Percentiles rank a stretch among this genome's conserved stretches.
These are phyloP conservation scores for Suillus hirtellus DNA, from an alignment of 768 basidiomycete species.

Conservation along the genomic window DNA sequence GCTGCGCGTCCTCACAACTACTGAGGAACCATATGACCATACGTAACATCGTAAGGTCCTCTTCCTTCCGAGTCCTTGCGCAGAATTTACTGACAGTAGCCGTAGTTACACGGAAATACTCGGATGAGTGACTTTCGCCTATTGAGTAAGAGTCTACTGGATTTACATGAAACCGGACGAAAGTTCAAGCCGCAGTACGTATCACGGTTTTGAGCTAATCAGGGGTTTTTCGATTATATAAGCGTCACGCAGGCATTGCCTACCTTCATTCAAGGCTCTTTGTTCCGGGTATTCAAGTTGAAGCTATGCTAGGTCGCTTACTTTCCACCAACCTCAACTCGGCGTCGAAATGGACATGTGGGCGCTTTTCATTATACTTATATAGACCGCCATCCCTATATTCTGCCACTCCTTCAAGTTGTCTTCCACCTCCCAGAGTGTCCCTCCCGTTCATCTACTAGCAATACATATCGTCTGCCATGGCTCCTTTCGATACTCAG, in stretches of 20 bases:
- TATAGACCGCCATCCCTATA: background rate
- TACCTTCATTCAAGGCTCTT: too few relatives aligned
- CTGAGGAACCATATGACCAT: background rate
- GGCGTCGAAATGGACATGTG: background rate
- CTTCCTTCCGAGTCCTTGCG: background rate
- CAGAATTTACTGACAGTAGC: background rate
- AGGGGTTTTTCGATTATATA: too few relatives aligned
- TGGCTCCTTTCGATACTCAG: background rate
- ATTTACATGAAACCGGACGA: background rate
- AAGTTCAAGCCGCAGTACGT: too few relatives aligned
- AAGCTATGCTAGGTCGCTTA: background rate
- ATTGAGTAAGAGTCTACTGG: too few relatives aligned
- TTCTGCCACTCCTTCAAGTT: background rate
- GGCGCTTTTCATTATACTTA: background rate
- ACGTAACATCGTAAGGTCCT: background rate
- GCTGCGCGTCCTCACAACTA: background rate
- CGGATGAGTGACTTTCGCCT: background rate
- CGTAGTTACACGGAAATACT: background rate
- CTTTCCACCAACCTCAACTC: background rate
- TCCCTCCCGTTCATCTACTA: background rate
- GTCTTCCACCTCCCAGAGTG: background rate
- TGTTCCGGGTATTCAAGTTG: background rate
- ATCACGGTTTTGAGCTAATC: too few relatives aligned
- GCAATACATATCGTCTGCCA: background rate
- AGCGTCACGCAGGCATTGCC: too few relatives aligned